Conservation (phyloP, 805 yeast genomes). For the Ogataea parapolymorpha region DNA sequence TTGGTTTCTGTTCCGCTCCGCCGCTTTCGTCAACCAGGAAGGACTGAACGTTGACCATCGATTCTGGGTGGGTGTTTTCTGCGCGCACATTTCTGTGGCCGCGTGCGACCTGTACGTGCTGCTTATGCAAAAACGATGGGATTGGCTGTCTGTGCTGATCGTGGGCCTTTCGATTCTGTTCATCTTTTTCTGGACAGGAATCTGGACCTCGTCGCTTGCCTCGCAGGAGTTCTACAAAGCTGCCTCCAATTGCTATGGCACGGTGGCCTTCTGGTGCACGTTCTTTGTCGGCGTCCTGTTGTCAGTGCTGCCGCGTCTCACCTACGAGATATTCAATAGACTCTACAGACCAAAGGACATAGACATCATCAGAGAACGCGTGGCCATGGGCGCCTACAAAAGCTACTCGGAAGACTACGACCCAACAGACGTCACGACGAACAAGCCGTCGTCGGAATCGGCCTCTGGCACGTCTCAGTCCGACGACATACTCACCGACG, state of each 20-base stretch:
- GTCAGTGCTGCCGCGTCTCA: constrained; percentile 61
- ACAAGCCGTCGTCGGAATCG: constrained; percentile 11
- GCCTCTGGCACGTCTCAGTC: constrained; percentile 5
- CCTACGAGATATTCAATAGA: constrained; percentile 45
- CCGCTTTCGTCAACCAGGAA: constrained; percentile 36
- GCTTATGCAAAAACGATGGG: constrained; percentile 74
- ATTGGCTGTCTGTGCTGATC: constrained; percentile 58
- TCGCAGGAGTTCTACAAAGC: constrained; percentile 62
- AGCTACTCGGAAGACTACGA: constrained; percentile 49
- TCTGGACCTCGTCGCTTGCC: constrained; percentile 54
- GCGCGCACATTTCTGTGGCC: constrained; percentile 57
- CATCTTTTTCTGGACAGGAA: constrained; percentile 76
- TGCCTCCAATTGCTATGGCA: constrained; percentile 61
- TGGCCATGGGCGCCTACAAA: constrained; percentile 48
- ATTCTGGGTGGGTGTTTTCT: constrained; percentile 67
- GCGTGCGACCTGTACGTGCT: constrained; percentile 65
- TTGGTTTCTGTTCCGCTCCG: constrained; percentile 50
- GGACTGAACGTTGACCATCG: constrained; percentile 64
- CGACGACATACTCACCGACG: constrained; percentile 11
- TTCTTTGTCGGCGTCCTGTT: constrained; percentile 51
- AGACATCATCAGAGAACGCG: constrained; percentile 67
- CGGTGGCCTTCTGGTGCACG: constrained; percentile 63
- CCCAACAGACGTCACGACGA: constrained; percentile 43
- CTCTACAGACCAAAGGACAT: constrained; percentile 62
- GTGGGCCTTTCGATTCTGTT: constrained; percentile 52